These are phyloP conservation scores for Isatis lusitanica DNA, from an alignment of 441 rosid species.

Conservation along the genomic window DNA sequence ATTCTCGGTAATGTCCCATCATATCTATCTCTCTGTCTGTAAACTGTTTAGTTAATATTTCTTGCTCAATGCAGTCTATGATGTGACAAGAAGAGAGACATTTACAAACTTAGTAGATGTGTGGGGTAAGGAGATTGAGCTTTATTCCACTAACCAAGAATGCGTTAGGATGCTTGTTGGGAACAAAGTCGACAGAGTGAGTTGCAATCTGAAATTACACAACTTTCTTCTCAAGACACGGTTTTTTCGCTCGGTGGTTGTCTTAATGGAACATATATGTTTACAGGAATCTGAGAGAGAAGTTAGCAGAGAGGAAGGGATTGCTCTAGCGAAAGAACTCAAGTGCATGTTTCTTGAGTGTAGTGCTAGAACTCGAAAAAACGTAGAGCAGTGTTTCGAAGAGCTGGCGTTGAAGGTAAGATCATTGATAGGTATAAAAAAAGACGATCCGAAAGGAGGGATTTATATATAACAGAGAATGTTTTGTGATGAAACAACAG, in stretches of 20 bases:
- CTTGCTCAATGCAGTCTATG: slow-evolving; percentile 49
- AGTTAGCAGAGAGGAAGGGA: slow-evolving; percentile 64
- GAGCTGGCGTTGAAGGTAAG: slow-evolving; percentile 62
- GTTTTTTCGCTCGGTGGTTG: background rate
- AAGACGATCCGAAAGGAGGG: background rate
- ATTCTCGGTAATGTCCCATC: slow-evolving; percentile 53
- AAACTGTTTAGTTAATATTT: background rate
- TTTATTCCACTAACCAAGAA: slow-evolving; percentile 57
- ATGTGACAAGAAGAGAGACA: slow-evolving; percentile 65
- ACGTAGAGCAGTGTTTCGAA: slow-evolving; percentile 68
- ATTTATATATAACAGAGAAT: slow-evolving; percentile 34
- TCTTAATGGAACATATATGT: slow-evolving; percentile 25
- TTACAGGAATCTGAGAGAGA: slow-evolving; percentile 63
- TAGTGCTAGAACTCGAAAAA: slow-evolving; percentile 64
- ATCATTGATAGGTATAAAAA: background rate
- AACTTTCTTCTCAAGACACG: background rate
- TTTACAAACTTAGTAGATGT: slow-evolving; percentile 62
- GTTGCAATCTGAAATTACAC: slow-evolving; percentile 23
- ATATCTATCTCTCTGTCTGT: slow-evolving; percentile 8
- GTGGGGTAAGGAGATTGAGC: slow-evolving; percentile 73
- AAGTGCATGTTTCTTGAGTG: slow-evolving; percentile 61
- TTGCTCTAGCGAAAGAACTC: slow-evolving; percentile 55
- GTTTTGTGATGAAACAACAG: slow-evolving; percentile 44
- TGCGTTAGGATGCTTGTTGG: slow-evolving; percentile 75
- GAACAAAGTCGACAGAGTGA: slow-evolving; percentile 66